phyloP scores from a whole-genome alignment of 208 protist species.

The Acanthamoeba triangularis region DNA sequence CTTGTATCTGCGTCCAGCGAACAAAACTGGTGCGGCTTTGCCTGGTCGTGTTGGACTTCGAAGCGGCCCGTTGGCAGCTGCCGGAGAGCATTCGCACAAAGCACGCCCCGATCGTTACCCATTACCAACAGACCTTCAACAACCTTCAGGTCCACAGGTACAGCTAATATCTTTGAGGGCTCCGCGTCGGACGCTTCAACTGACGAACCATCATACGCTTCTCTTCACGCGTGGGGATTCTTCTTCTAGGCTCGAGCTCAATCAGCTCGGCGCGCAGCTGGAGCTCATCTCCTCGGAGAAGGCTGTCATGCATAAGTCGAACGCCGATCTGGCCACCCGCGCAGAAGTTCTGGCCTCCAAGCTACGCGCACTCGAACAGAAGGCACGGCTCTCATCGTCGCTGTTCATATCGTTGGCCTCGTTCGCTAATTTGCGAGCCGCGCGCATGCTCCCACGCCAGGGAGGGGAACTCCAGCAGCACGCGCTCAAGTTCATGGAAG shows the following conservation, averaged over 20 bases:
- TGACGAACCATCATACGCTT: too few relatives aligned
- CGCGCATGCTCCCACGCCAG: not conserved
- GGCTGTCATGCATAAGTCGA: not conserved
- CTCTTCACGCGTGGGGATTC: too few relatives aligned
- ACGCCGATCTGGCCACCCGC: not conserved
- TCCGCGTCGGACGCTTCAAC: too few relatives aligned
- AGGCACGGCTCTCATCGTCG: not conserved
- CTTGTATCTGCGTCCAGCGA: not conserved
- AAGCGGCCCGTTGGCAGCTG: slow-evolving; percentile 28
- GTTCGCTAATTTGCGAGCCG: too few relatives aligned
- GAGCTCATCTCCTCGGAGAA: not conserved
- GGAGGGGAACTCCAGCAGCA: not conserved
- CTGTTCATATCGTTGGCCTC: not conserved
- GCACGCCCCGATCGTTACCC: slow-evolving; percentile 5
- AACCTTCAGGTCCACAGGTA: slow-evolving; percentile 31
- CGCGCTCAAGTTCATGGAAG: not conserved
- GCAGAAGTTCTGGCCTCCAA: not conserved
- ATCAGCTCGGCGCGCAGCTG: not conserved
- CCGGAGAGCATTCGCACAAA: slow-evolving; percentile 17
- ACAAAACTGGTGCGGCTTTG: not conserved
- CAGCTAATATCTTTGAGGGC: too few relatives aligned
- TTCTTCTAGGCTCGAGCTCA: not conserved
- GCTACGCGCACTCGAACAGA: not conserved
- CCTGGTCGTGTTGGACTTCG: slow-evolving; percentile 14
- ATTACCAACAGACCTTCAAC: slow-evolving; percentile 3